Conservation (phyloP, 345 rosid species). For the Laguncularia racemosa region DNA sequence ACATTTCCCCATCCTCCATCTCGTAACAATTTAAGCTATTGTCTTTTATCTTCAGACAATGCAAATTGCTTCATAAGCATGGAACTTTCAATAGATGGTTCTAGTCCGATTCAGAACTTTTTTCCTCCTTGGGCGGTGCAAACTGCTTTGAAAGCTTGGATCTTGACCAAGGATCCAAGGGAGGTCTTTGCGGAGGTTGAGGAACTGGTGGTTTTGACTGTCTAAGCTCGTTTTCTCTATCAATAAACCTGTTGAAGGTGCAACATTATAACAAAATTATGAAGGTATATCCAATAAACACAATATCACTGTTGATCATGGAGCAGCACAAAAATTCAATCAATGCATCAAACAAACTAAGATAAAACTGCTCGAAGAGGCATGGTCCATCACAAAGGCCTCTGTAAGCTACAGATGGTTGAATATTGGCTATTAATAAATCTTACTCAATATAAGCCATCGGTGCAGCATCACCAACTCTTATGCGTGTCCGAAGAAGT, state of each 20-base stretch:
- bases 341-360: no score
- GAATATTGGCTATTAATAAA: background rate
- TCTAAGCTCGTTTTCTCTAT: conserved; percentile 84
- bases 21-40: no score
- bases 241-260: conserved; percentile 56
- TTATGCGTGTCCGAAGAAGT: conserved; percentile 74
- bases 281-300: background rate
- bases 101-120: conserved; percentile 20
- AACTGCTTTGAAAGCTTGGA: conserved; percentile 63
- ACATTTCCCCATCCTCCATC: no score
- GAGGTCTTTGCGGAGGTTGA: conserved; percentile 55
- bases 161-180: conserved; percentile 79
- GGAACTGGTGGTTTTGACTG: conserved; percentile 71
- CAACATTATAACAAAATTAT: background rate
- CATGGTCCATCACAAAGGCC: background rate
- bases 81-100: no score
- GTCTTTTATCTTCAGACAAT: no score
- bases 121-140: conserved; percentile 84
- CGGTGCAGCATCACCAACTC: conserved; percentile 95
- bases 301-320: background rate
- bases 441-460: conserved; percentile 95
- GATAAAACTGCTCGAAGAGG: background rate
- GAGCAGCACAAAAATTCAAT: no score
- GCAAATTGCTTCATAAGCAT: no score
- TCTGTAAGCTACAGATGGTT: background rate